These are phyloP conservation scores for Neurospora sp. DNA, from an alignment of 2,329 filamentous ascomycete species.

Conservation along the genomic window DNA sequence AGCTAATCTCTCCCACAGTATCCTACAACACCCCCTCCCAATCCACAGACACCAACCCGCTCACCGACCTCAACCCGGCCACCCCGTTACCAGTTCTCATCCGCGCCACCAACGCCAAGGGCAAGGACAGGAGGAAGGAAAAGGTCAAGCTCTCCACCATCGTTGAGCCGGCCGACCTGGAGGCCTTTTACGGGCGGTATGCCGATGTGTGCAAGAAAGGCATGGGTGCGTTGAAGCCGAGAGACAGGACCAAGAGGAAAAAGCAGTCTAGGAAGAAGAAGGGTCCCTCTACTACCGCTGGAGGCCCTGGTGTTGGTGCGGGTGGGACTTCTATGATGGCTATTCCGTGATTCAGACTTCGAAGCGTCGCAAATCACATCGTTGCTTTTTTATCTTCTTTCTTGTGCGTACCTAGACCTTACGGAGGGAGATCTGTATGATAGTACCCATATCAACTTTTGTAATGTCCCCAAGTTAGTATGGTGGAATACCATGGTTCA, in stretches of 20 bases:
- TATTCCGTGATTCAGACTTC: background rate
- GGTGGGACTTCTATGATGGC: background rate
- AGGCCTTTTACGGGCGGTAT: conserved; percentile 73
- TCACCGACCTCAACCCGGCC: conserved; percentile 50
- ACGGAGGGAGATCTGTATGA: background rate
- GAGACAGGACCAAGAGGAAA: conserved; percentile 81
- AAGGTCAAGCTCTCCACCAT: conserved; percentile 75
- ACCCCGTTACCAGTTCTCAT: conserved; percentile 64
- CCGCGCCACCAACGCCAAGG: conserved; percentile 73
- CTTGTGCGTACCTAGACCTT: background rate
- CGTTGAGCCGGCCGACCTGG: conserved; percentile 65
- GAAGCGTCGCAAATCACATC: background rate
- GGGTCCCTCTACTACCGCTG: conserved; percentile 18
- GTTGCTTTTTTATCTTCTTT: background rate
- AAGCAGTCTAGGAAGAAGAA: conserved; percentile 68
- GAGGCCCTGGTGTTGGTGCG: background rate
- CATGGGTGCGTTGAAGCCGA: conserved; percentile 84
- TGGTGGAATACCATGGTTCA: background rate
- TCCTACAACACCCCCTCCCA: background rate
- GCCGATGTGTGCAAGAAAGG: conserved; percentile 84
- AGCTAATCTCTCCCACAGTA: background rate
- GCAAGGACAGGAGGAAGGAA: conserved; percentile 41
- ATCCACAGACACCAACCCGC: conserved; percentile 27
- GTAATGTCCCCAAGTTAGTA: background rate
- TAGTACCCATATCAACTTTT: background rate